Evolutionary conservation across 768 basidiomycete species (phyloP), one percentile per base, ranked within the genome.

Genomic region (Neoboletus brunneissimus): DNA sequence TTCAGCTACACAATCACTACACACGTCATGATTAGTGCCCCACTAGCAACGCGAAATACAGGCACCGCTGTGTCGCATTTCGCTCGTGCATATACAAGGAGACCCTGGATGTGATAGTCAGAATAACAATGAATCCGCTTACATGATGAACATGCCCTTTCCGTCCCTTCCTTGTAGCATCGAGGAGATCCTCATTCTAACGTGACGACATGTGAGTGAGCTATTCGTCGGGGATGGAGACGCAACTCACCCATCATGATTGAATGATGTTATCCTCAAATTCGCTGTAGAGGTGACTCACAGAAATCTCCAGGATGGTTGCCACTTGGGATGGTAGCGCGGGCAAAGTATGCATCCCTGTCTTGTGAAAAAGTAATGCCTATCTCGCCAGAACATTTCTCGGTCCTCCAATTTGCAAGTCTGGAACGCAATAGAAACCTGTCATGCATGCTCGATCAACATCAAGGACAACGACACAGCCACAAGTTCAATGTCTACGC

Each of bases 21-120:
- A 18, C 7, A 18, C 18, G 16, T 27, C 12, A 1, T 8, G 2
- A 8, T 38, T 1, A 41, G 15, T 1, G 11, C 2, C 6, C 0
- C 4, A 7, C 3, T 9, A 7, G 13, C 18, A 18, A 11, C 2
- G 8, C 18, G 18, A 38, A 23, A 16, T 20, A 0, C 5, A 43
- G 65, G 3, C 56, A 74, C 76, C 75, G 58, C 53, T 76, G 75
- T 7, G 70, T 69, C n/a, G 76, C 64, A 37, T 65, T 61, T 44
- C 68, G 65, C 10, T 67, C 22, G 47, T 77, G 76, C 43, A 77
- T 69, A 45, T 73, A 77, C 15, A n/a, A 59, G 59, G 1, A 76
- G 53, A 2, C 73, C 73, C 74, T 76, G 18, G 4, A 15, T 0
- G 1, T 2, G 3, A n/a, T 0, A 18, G 12, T 62, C 2, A 62